Percentiles rank a stretch among this genome's conserved stretches.
phyloP scores from a whole-genome alignment of 805 yeast species.

The Candida wancherniae region DNA sequence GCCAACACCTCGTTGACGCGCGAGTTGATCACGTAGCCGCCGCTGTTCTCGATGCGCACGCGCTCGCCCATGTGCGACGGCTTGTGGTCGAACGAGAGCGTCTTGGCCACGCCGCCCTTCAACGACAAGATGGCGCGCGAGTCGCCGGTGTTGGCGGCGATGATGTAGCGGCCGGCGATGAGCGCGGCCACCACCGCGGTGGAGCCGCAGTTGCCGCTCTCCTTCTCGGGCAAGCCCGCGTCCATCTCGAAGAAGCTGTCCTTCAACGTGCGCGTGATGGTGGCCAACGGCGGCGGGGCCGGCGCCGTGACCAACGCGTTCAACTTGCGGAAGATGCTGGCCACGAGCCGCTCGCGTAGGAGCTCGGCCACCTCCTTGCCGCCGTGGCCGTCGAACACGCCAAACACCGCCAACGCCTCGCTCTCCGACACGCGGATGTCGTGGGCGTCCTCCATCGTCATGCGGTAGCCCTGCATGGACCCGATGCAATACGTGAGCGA shows the following conservation, averaged over 20 bases:
- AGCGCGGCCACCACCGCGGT: constrained; percentile 35
- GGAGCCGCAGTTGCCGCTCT: constrained; percentile 36
- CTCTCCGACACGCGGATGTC: constrained; percentile 45
- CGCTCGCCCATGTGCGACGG: constrained; percentile 42
- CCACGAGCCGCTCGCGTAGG: constrained; percentile 42
- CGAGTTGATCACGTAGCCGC: constrained; percentile 33
- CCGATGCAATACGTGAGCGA: constrained; percentile 59
- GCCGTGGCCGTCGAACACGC: constrained; percentile 83
- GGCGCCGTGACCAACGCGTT: constrained; percentile 10
- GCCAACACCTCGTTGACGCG: constrained; percentile 42
- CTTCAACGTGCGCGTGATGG: constrained; percentile 20
- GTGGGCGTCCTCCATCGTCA: constrained; percentile 75
- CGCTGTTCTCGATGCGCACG: constrained; percentile 38
- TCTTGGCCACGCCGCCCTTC: constrained; percentile 49
- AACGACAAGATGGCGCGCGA: constrained; percentile 59
- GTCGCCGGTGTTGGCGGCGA: constrained; percentile 72
- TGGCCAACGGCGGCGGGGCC: constrained; percentile 7
- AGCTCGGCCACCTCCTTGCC: constrained; percentile 58
- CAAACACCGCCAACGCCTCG: constrained; percentile 47
- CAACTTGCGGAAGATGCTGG: constrained; percentile 27
- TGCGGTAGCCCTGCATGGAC: constrained; percentile 73
- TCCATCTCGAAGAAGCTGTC: constrained; percentile 37
- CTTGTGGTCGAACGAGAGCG: constrained; percentile 41
- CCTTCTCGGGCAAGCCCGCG: constrained; percentile 23
- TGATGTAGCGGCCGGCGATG: constrained; percentile 34